These are phyloP conservation scores for Crithidia bombi DNA, from an alignment of 208 protist species.

Conservation along the genomic window DNA sequence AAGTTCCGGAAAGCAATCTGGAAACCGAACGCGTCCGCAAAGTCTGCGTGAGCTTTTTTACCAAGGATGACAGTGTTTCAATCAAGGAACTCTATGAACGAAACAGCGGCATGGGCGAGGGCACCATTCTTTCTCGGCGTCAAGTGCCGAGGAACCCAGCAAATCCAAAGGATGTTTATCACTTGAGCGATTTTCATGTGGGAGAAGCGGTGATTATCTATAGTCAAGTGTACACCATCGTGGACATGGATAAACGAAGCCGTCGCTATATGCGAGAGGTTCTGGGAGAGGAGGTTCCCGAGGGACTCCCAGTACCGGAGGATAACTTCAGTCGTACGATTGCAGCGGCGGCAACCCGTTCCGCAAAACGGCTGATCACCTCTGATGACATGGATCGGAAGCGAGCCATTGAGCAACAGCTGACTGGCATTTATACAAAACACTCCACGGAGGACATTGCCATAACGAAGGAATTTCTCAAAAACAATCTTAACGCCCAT, in stretches of 20 bases:
- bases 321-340: slow-evolving; percentile 47
- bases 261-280: slow-evolving; percentile 73
- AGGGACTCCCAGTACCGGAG: slow-evolving; percentile 42
- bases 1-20: slow-evolving; percentile 54
- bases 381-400: slow-evolving; percentile 91
- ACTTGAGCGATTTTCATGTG: slow-evolving; percentile 77
- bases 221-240: slow-evolving; percentile 71
- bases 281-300: slow-evolving; percentile 44
- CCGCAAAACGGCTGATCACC: slow-evolving; percentile 56
- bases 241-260: slow-evolving; percentile 84
- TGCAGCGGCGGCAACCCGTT: slow-evolving; percentile 25
- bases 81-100: slow-evolving; percentile 66
- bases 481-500: slow-evolving; percentile 87
- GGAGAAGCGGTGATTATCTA: slow-evolving; percentile 75
- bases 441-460: slow-evolving; percentile 85
- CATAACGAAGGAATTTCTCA: slow-evolving; percentile 85
- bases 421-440: slow-evolving; percentile 90
- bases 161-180: slow-evolving; percentile 53
- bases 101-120: slow-evolving; percentile 84
- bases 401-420: slow-evolving; percentile 80
- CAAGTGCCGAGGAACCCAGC: slow-evolving; percentile 71
- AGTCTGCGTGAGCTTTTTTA: slow-evolving; percentile 81
- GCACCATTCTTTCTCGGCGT: slow-evolving; percentile 73
- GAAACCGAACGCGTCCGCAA: slow-evolving; percentile 73
- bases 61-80: slow-evolving; percentile 80